These are phyloP conservation scores for Farysia itapuensis DNA, from an alignment of 1,284 basidiomycete genomes.

Conservation along the genomic window DNA sequence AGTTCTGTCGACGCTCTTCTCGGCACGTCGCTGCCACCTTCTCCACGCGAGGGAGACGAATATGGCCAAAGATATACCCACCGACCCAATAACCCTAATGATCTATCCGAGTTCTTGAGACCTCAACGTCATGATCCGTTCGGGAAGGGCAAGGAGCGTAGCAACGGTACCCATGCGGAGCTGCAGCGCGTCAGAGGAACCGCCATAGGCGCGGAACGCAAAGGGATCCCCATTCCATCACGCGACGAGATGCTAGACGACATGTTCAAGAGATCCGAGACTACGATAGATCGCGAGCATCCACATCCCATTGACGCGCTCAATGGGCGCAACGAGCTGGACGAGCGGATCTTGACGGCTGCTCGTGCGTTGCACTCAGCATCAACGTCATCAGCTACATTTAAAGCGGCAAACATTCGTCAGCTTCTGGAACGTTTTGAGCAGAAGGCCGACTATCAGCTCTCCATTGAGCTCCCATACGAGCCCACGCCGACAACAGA, in stretches of 20 bases:
- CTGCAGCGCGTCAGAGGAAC: conserved; percentile 32
- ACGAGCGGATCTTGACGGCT: conserved; percentile 44
- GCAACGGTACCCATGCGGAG: conserved; percentile 11
- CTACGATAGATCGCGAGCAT: conserved; percentile 36
- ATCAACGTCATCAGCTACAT: conserved; percentile 4
- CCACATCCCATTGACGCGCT: conserved; percentile 48
- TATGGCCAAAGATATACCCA: conserved; percentile 8
- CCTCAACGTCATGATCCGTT: conserved; percentile 1
- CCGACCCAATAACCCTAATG: conserved; percentile 37
- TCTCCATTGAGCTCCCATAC: conserved; percentile 54
- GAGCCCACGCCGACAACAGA: conserved; percentile 40
- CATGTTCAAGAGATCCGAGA: conserved; percentile 24
- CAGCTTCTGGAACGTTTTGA: conserved; percentile 23
- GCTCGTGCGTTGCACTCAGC: conserved; percentile 31
- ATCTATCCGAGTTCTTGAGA: conserved; percentile 39
- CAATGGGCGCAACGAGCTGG: conserved; percentile 47
- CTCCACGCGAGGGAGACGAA: conserved; percentile 24
- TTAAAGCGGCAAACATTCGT: conserved; percentile 11
- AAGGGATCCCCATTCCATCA: conserved; percentile 32
- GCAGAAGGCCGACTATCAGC: conserved; percentile 29
- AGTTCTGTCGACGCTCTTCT: conserved; percentile 49
- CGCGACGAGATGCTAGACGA: conserved; percentile 39
- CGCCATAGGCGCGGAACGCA: conserved; percentile 28
- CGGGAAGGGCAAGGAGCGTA: conserved; percentile 1
- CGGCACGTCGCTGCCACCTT: conserved; percentile 40